These are phyloP conservation scores for Mycena sp. DNA, from an alignment of 1,284 basidiomycete genomes.

Conservation along the genomic window DNA sequence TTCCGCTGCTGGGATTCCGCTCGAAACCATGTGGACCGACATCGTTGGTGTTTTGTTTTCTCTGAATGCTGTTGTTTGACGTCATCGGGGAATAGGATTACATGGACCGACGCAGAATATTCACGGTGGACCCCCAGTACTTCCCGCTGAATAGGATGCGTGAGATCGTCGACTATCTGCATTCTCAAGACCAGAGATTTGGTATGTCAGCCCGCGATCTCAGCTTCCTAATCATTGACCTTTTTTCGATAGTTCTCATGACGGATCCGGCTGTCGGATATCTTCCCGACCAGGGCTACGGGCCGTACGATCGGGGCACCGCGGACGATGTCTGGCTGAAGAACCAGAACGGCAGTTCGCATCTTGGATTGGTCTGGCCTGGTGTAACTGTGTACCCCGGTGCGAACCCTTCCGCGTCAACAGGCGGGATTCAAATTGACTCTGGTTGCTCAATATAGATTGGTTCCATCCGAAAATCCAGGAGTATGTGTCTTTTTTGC, in stretches of 20 bases:
- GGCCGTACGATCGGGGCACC: conserved; percentile 64
- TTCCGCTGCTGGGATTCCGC: conserved; percentile 66
- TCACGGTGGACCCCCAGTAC: conserved; percentile 74
- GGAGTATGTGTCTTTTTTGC: conserved; percentile 45
- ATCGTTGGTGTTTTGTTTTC: conserved; percentile 54
- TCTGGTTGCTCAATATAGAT: conserved; percentile 48
- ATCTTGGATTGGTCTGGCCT: conserved; percentile 76
- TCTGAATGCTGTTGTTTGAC: conserved; percentile 1
- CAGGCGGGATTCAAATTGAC: background rate
- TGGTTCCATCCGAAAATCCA: conserved; percentile 71
- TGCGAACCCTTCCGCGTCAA: conserved; percentile 30
- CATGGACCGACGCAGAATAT: conserved; percentile 73
- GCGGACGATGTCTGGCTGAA: conserved; percentile 70
- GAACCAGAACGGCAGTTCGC: conserved; percentile 65
- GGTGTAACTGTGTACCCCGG: conserved; percentile 73
- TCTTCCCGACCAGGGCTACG: conserved; percentile 58
- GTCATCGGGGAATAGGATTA: conserved; percentile 68
- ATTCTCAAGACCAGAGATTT: conserved; percentile 66
- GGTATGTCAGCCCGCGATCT: conserved; percentile 47
- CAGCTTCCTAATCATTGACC: background rate
- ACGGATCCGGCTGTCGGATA: conserved; percentile 78
- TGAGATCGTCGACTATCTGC: conserved; percentile 70
- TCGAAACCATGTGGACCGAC: conserved; percentile 83
- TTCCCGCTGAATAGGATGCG: conserved; percentile 71
- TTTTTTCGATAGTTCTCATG: conserved; percentile 63